Conservation (phyloP, 441 rosid genomes). For the Populus hybrid region DNA sequence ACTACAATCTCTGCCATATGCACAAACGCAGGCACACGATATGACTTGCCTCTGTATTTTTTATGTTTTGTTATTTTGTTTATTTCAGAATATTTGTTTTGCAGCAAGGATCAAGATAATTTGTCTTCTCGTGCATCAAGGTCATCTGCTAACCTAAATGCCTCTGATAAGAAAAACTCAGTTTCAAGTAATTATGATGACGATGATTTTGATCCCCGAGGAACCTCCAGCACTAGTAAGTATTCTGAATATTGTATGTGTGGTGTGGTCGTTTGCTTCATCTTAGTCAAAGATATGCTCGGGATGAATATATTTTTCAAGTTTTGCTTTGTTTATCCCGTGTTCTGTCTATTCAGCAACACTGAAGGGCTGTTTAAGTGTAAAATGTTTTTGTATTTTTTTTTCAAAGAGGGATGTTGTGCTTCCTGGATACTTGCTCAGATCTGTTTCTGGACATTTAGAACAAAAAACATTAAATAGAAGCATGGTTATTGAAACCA, state of each 20-base stretch:
- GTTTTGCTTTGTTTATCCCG: neutral
- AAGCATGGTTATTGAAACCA: neutral
- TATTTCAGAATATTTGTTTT: constrained; percentile 17
- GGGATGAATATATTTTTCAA: neutral
- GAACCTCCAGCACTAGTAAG: constrained; percentile 74
- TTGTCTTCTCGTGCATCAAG: constrained; percentile 40
- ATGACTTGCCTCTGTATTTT: neutral
- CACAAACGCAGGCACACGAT: neutral
- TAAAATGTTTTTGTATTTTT: neutral
- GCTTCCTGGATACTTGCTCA: neutral
- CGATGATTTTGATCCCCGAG: constrained; percentile 98
- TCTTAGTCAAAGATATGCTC: constrained; percentile 1
- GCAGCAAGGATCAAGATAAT: constrained; percentile 66
- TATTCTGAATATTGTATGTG: constrained; percentile 12
- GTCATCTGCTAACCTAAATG: constrained; percentile 38
- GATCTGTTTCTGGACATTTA: neutral
- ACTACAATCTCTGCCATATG: neutral
- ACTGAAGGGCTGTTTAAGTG: neutral
- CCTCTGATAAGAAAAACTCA: constrained; percentile 40
- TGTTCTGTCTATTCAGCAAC: neutral
- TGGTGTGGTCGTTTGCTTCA: constrained; percentile 1
- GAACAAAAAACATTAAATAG: neutral
- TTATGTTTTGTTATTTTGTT: constrained; percentile 5
- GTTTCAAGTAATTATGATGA: constrained; percentile 47
- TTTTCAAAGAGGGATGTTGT: neutral